Evolutionary conservation across 306 rosid species (phyloP), one percentile per base, ranked within the genome.

Genomic region (Phaseolus lunatus): DNA sequence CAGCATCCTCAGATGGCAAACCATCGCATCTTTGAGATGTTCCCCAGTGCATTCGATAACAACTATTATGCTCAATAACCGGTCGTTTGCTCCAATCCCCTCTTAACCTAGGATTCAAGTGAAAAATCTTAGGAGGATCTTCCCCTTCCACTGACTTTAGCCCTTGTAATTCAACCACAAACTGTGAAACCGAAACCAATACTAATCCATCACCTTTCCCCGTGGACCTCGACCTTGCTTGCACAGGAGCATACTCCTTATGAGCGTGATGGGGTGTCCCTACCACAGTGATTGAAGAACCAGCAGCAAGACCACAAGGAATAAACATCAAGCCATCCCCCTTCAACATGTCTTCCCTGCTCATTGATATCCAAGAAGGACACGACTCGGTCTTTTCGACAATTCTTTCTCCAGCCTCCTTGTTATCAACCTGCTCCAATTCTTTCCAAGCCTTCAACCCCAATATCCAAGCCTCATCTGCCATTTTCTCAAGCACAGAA

Each of bases 21-120:
- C 99, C 97, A 26, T 96, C 98, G 78, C 99, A 96, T 49, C 98
- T 92, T 81, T 96, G 98, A 77, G 93, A 90, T 56, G 87, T 62
- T 82, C 98, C 99, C 98, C 99, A 95, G 70, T 92, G 99, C 99
- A 95, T 95, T 71, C 98, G 86, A 71, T 95, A 95, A 84, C 99
- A 95, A 5, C 98, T 95, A 75, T 95, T 95, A 82, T 91, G 98
- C 87, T 96, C 99, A 72, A 96, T 91, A 83, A 92, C 96, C 0
- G 98, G 90, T 9, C 50, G 89, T 75, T 69, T 88, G 76, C 99
- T 96, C 97, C 97, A 89, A 83, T 96, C 99, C 45, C 98, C 98
- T 81, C 83, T 92, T 71, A 96, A 52, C 45, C 97, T 92, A 66
- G 99, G 98, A 86, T 92, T 96, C 85, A 96, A 75, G 81, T 96